Evolutionary conservation across 2,329 filamentous ascomycete genomes (phyloP).

Genomic region (Hirsutella rhossiliensis): DNA sequence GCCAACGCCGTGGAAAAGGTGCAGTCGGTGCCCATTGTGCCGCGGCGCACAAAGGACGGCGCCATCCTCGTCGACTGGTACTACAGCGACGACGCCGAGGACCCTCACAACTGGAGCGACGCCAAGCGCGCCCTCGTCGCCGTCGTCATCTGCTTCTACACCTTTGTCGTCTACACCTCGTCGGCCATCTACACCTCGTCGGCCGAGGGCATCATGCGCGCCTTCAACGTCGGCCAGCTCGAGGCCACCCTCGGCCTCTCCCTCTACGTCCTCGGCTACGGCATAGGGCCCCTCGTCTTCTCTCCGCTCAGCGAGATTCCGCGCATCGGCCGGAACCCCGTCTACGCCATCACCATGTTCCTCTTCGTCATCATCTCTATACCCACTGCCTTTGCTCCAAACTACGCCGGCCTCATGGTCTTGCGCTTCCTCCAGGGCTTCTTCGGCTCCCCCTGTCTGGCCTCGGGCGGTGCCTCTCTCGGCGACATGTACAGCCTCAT

Average conservation of each 20-base stretch:
- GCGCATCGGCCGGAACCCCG: constrained; percentile 51
- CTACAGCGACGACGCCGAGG: constrained; percentile 39
- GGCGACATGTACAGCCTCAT: constrained; percentile 42
- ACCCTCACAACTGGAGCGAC: constrained; percentile 43
- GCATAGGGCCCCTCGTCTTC: constrained; percentile 52
- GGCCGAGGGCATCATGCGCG: constrained; percentile 32
- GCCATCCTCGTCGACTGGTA: constrained; percentile 42
- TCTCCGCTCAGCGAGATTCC: constrained; percentile 57
- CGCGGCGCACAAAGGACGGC: constrained; percentile 36
- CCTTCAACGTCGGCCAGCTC: constrained; percentile 39
- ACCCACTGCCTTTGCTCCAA: constrained; percentile 49
- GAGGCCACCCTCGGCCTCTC: constrained; percentile 45
- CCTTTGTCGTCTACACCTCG: constrained; percentile 44
- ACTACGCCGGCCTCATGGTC: constrained; percentile 52
- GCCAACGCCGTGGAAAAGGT: constrained; percentile 22
- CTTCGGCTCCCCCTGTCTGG: constrained; percentile 53
- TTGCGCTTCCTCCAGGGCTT: constrained; percentile 54
- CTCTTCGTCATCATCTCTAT: constrained; percentile 57
- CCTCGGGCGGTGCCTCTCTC: constrained; percentile 41
- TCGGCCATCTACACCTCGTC: constrained; percentile 36
- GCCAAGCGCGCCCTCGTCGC: constrained; percentile 27
- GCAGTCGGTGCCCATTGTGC: constrained; percentile 33
- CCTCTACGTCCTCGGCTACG: constrained; percentile 52
- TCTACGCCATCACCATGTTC: constrained; percentile 56
- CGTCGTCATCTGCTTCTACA: constrained; percentile 40